A percentile compares a stretch with the other conserved stretches of the same genome.
phyloP scores from a whole-genome alignment of 192 early-diverging fungal species.

The Blastocladiella britannica region DNA sequence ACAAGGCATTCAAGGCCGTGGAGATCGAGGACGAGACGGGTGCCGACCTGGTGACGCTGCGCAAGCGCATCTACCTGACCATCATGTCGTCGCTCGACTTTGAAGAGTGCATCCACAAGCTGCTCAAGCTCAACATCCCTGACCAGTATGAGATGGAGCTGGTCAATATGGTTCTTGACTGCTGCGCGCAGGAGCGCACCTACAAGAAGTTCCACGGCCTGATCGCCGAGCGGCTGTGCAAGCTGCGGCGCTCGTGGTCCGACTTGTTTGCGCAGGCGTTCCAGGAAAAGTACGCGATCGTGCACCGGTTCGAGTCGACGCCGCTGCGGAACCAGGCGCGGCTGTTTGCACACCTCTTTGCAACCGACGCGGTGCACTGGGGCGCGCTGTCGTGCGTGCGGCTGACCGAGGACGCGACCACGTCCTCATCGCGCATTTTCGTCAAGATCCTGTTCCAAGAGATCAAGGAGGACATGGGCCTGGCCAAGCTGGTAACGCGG shows the following conservation, averaged over 20 bases:
- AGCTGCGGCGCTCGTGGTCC: constrained; percentile 57
- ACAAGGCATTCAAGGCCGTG: no score
- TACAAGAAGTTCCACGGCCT: constrained; percentile 86
- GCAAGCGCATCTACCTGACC: constrained; percentile 84
- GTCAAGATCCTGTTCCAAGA: constrained; percentile 89
- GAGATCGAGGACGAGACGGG: constrained; percentile 84
- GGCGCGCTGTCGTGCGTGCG: constrained; percentile 52
- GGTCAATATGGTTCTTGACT: constrained; percentile 91
- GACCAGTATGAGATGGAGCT: constrained; percentile 78
- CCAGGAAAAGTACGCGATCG: constrained; percentile 64
- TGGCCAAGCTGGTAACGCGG: constrained; percentile 46
- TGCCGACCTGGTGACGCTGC: constrained; percentile 61
- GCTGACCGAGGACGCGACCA: constrained; percentile 88
- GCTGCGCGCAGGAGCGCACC: constrained; percentile 85
- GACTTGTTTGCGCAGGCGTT: constrained; percentile 59
- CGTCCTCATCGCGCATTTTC: constrained; percentile 88
- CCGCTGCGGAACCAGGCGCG: constrained; percentile 79
- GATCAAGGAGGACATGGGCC: constrained; percentile 56
- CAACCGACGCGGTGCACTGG: constrained; percentile 69
- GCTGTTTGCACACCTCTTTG: constrained; percentile 71
- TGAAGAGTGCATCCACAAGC: constrained; percentile 89
- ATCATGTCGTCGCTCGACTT: constrained; percentile 89
- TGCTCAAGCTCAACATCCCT: constrained; percentile 64
- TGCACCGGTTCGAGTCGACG: constrained; percentile 85
- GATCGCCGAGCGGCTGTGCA: constrained; percentile 80